Conservation (phyloP, 495 filamentous ascomycete species). For the Tricharina praecox region DNA sequence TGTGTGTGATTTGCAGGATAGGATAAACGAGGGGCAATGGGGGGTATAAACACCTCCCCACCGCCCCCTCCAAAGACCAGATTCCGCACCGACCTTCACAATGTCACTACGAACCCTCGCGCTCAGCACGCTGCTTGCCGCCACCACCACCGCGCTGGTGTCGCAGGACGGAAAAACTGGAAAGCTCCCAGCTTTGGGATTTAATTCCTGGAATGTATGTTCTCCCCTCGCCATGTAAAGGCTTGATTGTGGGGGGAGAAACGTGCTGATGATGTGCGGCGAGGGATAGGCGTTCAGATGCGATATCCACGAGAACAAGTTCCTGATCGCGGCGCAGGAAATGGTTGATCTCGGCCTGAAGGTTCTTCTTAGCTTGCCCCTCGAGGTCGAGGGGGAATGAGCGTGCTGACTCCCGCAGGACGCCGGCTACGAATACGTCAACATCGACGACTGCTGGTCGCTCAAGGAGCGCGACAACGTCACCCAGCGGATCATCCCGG, state of each 20-base stretch:
- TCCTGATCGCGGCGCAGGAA: slow-evolving; percentile 36
- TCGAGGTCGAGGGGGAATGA: too few relatives aligned
- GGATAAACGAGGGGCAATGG: too few relatives aligned
- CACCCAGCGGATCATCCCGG: slow-evolving; percentile 36
- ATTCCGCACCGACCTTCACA: too few relatives aligned
- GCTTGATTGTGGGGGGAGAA: background rate
- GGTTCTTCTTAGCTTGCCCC: too few relatives aligned
- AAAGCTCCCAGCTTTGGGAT: slow-evolving; percentile 30
- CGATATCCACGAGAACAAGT: slow-evolving; percentile 36
- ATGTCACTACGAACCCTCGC: too few relatives aligned
- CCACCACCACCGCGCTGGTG: background rate
- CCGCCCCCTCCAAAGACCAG: too few relatives aligned
- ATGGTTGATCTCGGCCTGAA: slow-evolving; percentile 39
- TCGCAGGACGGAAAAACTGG: slow-evolving; percentile 1
- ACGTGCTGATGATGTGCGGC: background rate
- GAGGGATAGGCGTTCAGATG: slow-evolving; percentile 39
- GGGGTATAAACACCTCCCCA: too few relatives aligned
- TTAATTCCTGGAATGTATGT: slow-evolving; percentile 42
- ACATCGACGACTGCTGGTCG: slow-evolving; percentile 51
- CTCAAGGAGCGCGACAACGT: slow-evolving; percentile 32
- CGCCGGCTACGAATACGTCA: slow-evolving; percentile 38
- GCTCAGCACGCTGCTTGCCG: too few relatives aligned
- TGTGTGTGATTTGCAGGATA: too few relatives aligned
- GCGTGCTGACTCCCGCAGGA: too few relatives aligned
- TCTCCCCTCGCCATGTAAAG: too few relatives aligned